Evolutionary conservation across 441 rosid species (phyloP), one percentile per base, ranked within the genome.

Genomic region (Syzygium malaccense): DNA sequence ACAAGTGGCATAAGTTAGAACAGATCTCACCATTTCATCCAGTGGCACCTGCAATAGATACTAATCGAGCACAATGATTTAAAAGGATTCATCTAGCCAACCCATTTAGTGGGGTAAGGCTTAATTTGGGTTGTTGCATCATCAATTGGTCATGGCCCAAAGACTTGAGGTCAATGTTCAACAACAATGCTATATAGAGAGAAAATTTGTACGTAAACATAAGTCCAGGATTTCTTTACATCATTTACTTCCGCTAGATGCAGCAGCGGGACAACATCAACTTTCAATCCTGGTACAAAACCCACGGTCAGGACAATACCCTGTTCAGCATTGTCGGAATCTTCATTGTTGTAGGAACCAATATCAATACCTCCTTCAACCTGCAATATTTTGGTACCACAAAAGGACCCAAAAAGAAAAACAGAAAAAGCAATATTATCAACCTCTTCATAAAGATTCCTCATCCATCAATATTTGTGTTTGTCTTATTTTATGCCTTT

Each of bases 251-350:
- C 62, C 48, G 57, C 89, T 8, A 91, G 49, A 85, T 91, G 87
- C 49, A 92, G 33, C 15, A 93, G 88, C 0, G 95, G 95, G 86
- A 93, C 83, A 30, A 89, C 78, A 56, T 88, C 91, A 86, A 92
- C 90, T 85, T 92, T 93, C 33, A 94, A 91, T 85, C 96, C 95
- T 57, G 96, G 96, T 79, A 93, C 88, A 90, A 86, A 94, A 85
- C 96, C 95, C 87, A 94, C 92, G 53, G 93, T 88, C 91, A 95
- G 87, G 62, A 93, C 92, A 54, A 94, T 91, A 55, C 95, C 95
- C n/a, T 88, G 85, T 60, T 90, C 28, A 56, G 75, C 49, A 75
- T 56, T 88, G 32, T 49, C 75, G 28, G 86, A 48, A 86, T 75
- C 71, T 33, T 54, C 87, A 85, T 28, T 58, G 87, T 53, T 55